phyloP scores from a whole-genome alignment of 208 protist genomes.

The Strigomonas culicis region DNA sequence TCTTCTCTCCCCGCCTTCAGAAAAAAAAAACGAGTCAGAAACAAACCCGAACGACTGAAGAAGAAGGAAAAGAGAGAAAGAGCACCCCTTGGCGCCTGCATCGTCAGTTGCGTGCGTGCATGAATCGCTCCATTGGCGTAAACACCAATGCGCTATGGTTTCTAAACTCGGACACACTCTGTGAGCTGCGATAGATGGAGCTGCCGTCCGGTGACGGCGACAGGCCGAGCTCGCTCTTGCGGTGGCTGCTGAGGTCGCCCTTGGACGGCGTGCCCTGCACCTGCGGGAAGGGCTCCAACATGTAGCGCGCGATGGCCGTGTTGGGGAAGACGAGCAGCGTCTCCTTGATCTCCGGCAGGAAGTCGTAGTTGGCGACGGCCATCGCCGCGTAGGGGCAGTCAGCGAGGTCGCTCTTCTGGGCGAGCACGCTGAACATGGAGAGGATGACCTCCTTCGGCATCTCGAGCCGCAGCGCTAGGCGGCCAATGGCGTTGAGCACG shows the following conservation, averaged over 20 bases:
- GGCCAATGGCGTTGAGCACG: slow-evolving; percentile 62
- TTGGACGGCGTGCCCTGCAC: slow-evolving; percentile 13
- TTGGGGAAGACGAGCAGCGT: slow-evolving; percentile 18
- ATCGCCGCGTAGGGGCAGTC: slow-evolving; percentile 36
- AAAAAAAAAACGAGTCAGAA: no score
- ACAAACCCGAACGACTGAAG: no score
- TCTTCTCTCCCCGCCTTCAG: no score
- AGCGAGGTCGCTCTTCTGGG: slow-evolving; percentile 27
- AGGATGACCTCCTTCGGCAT: slow-evolving; percentile 27
- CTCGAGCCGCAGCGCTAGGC: slow-evolving; percentile 51
- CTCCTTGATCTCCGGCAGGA: slow-evolving; percentile 27
- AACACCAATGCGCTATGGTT: no score
- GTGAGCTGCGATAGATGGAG: slow-evolving; percentile 23
- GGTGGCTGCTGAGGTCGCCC: slow-evolving; percentile 18
- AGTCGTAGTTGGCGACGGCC: slow-evolving; percentile 41
- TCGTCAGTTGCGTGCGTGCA: background rate
- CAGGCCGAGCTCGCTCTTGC: slow-evolving; percentile 39
- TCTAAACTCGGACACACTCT: no score
- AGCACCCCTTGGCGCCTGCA: no score
- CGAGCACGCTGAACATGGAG: slow-evolving; percentile 27
- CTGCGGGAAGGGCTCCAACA: slow-evolving; percentile 19
- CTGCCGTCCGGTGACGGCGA: slow-evolving; percentile 35
- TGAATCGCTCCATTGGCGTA: no score
- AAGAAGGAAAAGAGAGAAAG: no score
- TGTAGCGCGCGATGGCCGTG: slow-evolving; percentile 47